Evolutionary conservation across 148 eudicot genomes (phyloP).

Genomic region (Simmondsia chinensis): DNA sequence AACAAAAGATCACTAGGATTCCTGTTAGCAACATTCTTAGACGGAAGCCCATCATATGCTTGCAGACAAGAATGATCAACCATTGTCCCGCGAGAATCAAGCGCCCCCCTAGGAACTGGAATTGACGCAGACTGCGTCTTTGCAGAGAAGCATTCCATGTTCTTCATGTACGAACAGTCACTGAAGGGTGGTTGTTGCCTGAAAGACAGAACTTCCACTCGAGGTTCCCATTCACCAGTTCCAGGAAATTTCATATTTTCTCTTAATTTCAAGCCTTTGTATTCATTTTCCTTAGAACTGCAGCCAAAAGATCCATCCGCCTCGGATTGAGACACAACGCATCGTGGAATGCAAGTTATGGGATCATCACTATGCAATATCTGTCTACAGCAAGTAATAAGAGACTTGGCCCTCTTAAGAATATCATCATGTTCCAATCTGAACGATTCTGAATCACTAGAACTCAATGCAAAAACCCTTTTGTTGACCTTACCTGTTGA

Average conservation of each 20-base stretch:
- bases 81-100: conserved; percentile 12
- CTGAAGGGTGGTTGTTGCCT: conserved; percentile 10
- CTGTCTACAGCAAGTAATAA: conserved; percentile 40
- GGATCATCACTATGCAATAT: conserved; percentile 54
- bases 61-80: conserved; percentile 3
- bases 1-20: not conserved
- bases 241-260: not conserved
- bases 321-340: conserved; percentile 5
- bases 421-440: conserved; percentile 17
- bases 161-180: conserved; percentile 9
- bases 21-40: conserved; percentile 4
- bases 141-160: conserved; percentile 4
- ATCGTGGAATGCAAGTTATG: conserved; percentile 29
- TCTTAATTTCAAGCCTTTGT: conserved; percentile 9
- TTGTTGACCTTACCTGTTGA: conserved; percentile 24
- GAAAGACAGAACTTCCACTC: not conserved
- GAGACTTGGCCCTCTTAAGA: conserved; percentile 31
- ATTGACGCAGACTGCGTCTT: conserved; percentile 8
- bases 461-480: conserved; percentile 17
- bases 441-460: conserved; percentile 11
- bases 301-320: conserved; percentile 10
- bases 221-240: conserved; percentile 10
- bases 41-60: conserved; percentile 4
- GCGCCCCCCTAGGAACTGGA: conserved; percentile 10
- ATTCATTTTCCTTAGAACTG: conserved; percentile 6